These are phyloP conservation scores for Brassica incana DNA, from an alignment of 345 rosid genomes.

Conservation along the genomic window DNA sequence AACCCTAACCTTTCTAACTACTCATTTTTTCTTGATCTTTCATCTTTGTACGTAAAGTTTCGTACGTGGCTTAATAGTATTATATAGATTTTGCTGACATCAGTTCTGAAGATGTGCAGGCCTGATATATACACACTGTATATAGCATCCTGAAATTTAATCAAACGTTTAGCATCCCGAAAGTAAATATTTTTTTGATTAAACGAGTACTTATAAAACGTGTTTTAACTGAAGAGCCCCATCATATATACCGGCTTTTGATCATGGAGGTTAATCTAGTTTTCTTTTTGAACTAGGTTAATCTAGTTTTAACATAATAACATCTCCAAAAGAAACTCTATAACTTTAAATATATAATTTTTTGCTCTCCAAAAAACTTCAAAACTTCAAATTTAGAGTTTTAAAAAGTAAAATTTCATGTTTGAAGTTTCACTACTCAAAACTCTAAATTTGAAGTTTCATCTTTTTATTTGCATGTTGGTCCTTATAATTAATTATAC, in stretches of 20 bases:
- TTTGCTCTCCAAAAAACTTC: no score
- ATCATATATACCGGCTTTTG: not conserved
- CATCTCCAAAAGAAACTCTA: no score
- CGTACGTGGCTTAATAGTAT: conserved; percentile 21
- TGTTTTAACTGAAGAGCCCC: not conserved
- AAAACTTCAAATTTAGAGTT: no score
- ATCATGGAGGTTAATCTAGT: not conserved
- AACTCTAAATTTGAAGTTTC: no score
- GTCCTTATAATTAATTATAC: no score
- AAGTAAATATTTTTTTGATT: not conserved
- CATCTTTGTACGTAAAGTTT: conserved; percentile 9
- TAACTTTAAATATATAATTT: no score
- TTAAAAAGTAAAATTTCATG: no score
- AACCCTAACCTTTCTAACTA: conserved; percentile 25
- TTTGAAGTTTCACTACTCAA: no score
- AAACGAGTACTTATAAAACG: not conserved
- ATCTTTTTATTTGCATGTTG: no score
- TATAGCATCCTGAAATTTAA: not conserved
- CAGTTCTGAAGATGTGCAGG: not conserved
- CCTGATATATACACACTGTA: not conserved
- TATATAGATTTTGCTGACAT: not conserved
- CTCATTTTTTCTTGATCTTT: not conserved
- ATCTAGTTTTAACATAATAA: not conserved
- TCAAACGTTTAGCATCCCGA: not conserved
- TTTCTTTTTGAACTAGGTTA: not conserved